Conservation (phyloP, 768 basidiomycete genomes). For the Russula foetens region DNA sequence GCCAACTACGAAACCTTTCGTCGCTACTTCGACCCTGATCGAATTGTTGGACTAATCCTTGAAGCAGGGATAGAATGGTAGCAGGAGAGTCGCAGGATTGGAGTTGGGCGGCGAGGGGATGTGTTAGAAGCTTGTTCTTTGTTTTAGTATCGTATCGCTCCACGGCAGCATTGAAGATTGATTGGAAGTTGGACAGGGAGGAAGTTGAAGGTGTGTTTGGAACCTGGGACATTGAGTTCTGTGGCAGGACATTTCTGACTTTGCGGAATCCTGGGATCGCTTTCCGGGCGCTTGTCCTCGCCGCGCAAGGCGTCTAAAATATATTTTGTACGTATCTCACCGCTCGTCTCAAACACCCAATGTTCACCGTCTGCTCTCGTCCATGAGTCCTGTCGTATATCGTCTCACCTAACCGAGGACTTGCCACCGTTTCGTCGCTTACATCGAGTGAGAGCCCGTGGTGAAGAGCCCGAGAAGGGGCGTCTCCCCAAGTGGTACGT, state of each 20-base stretch:
- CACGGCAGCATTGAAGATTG: too few relatives aligned
- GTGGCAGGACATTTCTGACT: constrained; percentile 86
- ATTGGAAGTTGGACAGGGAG: too few relatives aligned
- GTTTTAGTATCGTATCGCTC: too few relatives aligned
- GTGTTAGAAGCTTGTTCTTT: too few relatives aligned
- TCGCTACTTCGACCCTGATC: too few relatives aligned
- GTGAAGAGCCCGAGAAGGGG: constrained; percentile 71
- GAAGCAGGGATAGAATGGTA: too few relatives aligned
- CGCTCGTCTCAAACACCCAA: background rate
- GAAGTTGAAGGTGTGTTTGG: too few relatives aligned
- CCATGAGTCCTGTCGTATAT: constrained; percentile 65
- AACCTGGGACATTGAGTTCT: too few relatives aligned
- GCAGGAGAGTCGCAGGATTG: too few relatives aligned
- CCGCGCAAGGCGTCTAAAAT: constrained; percentile 89
- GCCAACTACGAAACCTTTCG: too few relatives aligned
- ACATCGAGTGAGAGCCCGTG: constrained; percentile 94
- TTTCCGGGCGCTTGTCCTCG: constrained; percentile 78
- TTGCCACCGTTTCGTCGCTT: constrained; percentile 90
- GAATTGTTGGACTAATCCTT: too few relatives aligned
- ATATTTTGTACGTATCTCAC: constrained; percentile 55
- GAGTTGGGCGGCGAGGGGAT: too few relatives aligned
- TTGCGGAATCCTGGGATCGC: constrained; percentile 70
- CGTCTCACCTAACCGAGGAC: constrained; percentile 59
- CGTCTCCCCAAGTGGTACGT: constrained; percentile 73
- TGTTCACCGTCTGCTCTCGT: background rate